Evolutionary conservation across 257 asterid species (phyloP).

Genomic region (Agastache rugosa): DNA sequence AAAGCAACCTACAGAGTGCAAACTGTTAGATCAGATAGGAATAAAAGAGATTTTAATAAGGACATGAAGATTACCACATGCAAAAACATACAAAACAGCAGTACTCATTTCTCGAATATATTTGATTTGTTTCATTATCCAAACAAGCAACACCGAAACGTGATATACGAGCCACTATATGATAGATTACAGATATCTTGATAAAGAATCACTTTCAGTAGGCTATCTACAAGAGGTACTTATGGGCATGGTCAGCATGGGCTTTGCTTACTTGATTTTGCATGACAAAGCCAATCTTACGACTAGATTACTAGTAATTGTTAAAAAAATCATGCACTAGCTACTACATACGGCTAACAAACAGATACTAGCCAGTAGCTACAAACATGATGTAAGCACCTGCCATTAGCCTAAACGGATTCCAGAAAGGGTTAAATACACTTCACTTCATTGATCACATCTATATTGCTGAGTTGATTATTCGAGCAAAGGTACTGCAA

Average conservation of each 20-base stretch:
- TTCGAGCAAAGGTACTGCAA: background rate
- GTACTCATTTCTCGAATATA: background rate
- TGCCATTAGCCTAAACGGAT: background rate
- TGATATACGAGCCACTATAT: background rate
- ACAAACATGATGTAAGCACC: background rate
- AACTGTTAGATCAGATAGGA: conserved; percentile 19
- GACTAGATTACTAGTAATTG: background rate
- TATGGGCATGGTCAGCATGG: background rate
- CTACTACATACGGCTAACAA: background rate
- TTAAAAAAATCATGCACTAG: background rate
- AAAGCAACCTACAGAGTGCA: conserved; percentile 43
- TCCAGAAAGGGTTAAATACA: background rate
- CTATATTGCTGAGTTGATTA: background rate
- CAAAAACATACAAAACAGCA: background rate
- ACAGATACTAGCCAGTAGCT: background rate
- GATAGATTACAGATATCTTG: background rate
- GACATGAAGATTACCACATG: background rate
- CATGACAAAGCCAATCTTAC: background rate
- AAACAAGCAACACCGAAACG: conserved; percentile 1
- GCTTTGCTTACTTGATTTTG: background rate
- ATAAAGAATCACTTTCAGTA: background rate
- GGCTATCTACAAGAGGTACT: background rate
- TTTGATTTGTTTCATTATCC: background rate
- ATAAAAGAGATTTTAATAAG: background rate
- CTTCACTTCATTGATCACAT: background rate